A percentile compares a stretch with the other conserved stretches of the same genome.
These are phyloP conservation scores for Grosmannia huntii DNA, from an alignment of 2,329 filamentous ascomycete genomes.

Conservation along the genomic window DNA sequence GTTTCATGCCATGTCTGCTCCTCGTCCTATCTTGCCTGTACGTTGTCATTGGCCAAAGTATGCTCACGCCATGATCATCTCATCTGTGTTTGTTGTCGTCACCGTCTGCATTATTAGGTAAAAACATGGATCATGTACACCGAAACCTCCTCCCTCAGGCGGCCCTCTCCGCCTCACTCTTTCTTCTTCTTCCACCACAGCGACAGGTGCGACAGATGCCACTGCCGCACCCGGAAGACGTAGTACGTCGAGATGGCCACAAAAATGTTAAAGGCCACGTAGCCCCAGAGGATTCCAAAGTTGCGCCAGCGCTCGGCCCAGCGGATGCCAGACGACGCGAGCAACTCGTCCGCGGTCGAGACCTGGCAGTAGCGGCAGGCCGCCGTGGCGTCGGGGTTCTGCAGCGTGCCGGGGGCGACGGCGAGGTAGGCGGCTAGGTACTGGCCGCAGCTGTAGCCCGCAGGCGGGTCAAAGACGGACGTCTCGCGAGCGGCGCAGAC, in stretches of 20 bases:
- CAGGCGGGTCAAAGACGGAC: slow-evolving; percentile 51
- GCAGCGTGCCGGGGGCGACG: slow-evolving; percentile 41
- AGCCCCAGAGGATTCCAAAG: slow-evolving; percentile 57
- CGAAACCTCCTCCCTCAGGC: not conserved
- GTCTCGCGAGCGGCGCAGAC: slow-evolving; percentile 42
- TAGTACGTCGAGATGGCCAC: slow-evolving; percentile 50
- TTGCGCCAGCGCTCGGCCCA: slow-evolving; percentile 53
- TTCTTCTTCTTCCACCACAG: not conserved
- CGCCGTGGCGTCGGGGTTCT: slow-evolving; percentile 42
- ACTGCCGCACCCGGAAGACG: slow-evolving; percentile 39
- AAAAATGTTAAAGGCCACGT: slow-evolving; percentile 49
- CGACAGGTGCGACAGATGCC: not conserved
- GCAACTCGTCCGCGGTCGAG: slow-evolving; percentile 46
- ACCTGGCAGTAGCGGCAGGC: slow-evolving; percentile 57
- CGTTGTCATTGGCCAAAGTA: too few relatives aligned
- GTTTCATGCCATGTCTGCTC: too few relatives aligned
- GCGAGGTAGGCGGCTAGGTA: slow-evolving; percentile 48
- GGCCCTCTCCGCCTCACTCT: too few relatives aligned
- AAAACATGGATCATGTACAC: too few relatives aligned
- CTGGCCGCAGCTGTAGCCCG: slow-evolving; percentile 45
- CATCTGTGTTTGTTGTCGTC: too few relatives aligned
- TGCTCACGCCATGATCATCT: too few relatives aligned
- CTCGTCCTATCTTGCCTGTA: too few relatives aligned
- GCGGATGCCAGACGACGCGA: slow-evolving; percentile 31
- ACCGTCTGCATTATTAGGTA: too few relatives aligned